phyloP scores from a whole-genome alignment of 192 early-diverging fungal genomes.

The Coemansia sp. region DNA sequence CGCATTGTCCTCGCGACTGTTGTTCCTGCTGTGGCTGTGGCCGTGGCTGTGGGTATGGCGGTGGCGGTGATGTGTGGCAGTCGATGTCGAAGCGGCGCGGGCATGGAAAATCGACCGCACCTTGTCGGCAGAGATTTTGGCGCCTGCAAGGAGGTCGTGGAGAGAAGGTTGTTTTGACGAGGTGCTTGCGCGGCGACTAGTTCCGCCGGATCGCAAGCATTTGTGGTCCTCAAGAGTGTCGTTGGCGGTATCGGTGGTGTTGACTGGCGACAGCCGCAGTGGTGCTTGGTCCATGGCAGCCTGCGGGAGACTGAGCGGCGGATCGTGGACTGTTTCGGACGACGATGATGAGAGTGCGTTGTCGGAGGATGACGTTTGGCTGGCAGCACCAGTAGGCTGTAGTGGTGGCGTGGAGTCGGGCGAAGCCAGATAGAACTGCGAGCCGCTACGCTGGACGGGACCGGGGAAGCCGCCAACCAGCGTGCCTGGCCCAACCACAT shows the following conservation, averaged over 20 bases:
- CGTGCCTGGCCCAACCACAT: conserved; percentile 14
- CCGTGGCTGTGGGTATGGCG: not conserved
- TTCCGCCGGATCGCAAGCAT: not conserved
- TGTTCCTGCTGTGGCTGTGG: not conserved
- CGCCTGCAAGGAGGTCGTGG: conserved; percentile 17
- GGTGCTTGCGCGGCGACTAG: not conserved
- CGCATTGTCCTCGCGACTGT: not conserved
- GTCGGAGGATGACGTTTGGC: not conserved
- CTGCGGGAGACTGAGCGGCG: not conserved
- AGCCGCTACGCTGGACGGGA: conserved; percentile 27
- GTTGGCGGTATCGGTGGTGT: conserved; percentile 3
- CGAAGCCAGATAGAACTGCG: conserved; percentile 47
- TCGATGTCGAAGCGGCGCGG: conserved; percentile 13
- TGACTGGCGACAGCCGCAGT: not conserved
- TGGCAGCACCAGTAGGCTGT: not conserved
- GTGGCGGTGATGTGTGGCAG: not conserved
- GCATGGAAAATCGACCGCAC: conserved; percentile 44
- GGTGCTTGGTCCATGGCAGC: not conserved
- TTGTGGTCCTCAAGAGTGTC: not conserved
- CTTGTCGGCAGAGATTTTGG: conserved; percentile 25
- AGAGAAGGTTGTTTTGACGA: conserved; percentile 6
- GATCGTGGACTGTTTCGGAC: not conserved
- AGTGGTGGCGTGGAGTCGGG: conserved; percentile 34
- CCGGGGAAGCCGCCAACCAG: conserved; percentile 38
- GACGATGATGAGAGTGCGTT: not conserved